Base-by-base conservation (phyloP, 2,329 filamentous ascomycete genomes). In the Pestalotiopsis sp. region DNA sequence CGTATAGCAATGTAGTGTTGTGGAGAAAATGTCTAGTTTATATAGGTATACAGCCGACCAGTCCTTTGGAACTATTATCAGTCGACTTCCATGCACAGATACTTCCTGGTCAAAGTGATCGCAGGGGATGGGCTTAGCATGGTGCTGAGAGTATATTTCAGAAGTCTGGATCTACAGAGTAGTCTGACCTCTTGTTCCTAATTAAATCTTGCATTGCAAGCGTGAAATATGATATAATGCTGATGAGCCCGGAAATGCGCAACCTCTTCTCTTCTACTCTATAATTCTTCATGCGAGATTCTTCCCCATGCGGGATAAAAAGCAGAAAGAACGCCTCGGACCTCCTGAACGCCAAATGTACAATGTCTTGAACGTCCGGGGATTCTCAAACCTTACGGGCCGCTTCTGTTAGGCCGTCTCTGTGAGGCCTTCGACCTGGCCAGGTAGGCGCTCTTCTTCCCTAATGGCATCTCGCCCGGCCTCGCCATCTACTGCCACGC, bases 401-500 rank as follows among this genome's bases (percentile, higher is more conserved):
- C 31, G 31, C 31, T 36, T 36, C 31, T 7, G 7, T 36, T 36
- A 36, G 31, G 45, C 45, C 45, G 45, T 52, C 20, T 52, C 45
- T 52, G 45, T 52, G 14, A 52, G 45, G 45, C 45, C 45, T 52
- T 52, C 45, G 20, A 52, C 45, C 45, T 52, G 45, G 6, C 45
- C 45, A 17, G 45, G 45, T 9, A 52, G 45, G 17, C 45, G 45
- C 45, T 52, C 45, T 45, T 59, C 52, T 14, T 39, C 58, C 39
- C 61, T 39, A 4, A 38, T 36, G 7, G 31, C 14, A 14, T 41
- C 57, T 17, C 39, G 56, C n/a, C 49, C 66, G 11, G 65, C 66
- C 36, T 71, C 68, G 1, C 73, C 72, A 25, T 75, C 71, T 2
- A 59, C 65, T 12, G 71, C 67, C 9, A 73, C 61, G 11, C 71